Evolutionary conservation across 345 rosid species (phyloP), one percentile per base, ranked within the genome.

Genomic region (Brassica nigra): DNA sequence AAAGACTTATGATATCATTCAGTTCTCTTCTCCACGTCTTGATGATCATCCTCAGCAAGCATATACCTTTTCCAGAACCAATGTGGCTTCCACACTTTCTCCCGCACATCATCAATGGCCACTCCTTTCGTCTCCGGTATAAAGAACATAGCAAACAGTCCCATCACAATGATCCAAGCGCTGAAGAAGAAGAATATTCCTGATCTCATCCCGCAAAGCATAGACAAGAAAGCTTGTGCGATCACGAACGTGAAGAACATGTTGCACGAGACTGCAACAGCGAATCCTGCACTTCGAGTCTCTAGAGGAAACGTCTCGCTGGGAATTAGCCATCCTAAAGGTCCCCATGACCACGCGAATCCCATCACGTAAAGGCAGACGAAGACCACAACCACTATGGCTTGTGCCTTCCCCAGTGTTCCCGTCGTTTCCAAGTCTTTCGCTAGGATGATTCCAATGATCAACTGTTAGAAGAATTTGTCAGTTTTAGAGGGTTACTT

Each of bases 21-120:
- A 54, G 61, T 54, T 16, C 61, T 54, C 61, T 54, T 54, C 11
- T 54, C 61, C 23, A 54, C 61, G 3, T 54, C 61, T 15, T 54
- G 61, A 54, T 54, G 61, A 54, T 54, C 61, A 54, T 54, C 61
- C 61, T 54, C 61, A 6, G 61, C 61, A 54, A 54, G 61, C 61
- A 54, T 54, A 54, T 54, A 54, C 4, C 61, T 54, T 16, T 54
- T 54, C 61, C 61, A 54, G 61, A 54, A 54, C 61, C 61, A 54
- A 8, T 54, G 61, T 15, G 61, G 61, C 61, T 54, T 54, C 61
- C 61, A 54, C 61, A 54, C 61, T 15, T 27, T 54, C 61, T 54
- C 61, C 27, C 11, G 7, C 61, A 54, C 20, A 54, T 54, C 61
- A 54, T 54, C 61, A 54, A 54, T 54, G 4, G 61, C 61, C 10